Percentiles rank a stretch among this genome's conserved stretches.
Conservation (phyloP, 1,139 yeast genomes). For the Nakaseomyces sp. region DNA sequence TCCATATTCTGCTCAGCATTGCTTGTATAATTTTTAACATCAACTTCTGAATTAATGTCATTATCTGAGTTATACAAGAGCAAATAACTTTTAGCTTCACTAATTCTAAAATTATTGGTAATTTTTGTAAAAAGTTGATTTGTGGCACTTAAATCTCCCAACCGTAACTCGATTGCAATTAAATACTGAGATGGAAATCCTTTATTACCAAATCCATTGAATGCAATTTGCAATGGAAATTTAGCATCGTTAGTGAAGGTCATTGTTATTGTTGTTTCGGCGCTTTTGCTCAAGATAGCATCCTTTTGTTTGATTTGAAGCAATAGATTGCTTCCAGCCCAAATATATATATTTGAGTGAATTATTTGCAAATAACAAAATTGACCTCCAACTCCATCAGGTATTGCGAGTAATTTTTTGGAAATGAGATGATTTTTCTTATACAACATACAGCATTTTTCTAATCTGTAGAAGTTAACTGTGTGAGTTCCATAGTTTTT, state of each 20-base stretch:
- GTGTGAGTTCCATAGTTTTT: neutral
- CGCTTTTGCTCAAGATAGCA: neutral
- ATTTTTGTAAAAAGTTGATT: conserved; percentile 11
- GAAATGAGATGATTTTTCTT: neutral
- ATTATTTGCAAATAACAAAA: neutral
- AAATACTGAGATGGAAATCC: neutral
- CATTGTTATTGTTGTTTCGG: neutral
- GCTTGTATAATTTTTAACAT: neutral
- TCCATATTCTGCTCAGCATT: neutral
- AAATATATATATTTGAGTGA: neutral
- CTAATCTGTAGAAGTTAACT: neutral
- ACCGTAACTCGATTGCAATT: conserved; percentile 14
- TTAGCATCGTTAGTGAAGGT: neutral
- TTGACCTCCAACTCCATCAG: neutral
- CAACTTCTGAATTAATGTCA: conserved; percentile 8
- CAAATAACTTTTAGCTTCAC: conserved; percentile 21
- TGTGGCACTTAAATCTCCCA: conserved; percentile 6
- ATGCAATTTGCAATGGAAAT: conserved; percentile 7
- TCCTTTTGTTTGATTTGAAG: neutral
- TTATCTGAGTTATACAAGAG: conserved; percentile 15
- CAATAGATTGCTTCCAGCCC: neutral
- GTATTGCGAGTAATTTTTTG: neutral
- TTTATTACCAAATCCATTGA: neutral
- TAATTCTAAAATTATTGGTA: conserved; percentile 16
- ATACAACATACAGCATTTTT: conserved; percentile 1